Evolutionary conservation across 805 yeast species (phyloP).

Genomic region (Wickerhamiella cacticola): DNA sequence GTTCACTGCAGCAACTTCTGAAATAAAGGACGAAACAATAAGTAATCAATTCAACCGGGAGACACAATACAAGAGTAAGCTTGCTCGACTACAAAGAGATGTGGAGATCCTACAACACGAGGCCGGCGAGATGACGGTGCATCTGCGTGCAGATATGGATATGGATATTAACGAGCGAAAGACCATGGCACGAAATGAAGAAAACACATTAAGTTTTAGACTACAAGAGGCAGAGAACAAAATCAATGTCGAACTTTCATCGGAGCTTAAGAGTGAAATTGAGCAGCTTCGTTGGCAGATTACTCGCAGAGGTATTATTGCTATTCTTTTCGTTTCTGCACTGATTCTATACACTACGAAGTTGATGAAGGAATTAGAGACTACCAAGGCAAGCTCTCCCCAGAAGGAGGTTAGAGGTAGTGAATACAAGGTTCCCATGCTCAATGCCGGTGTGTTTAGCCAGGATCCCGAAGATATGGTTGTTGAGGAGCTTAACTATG

Average conservation of each 20-base stretch:
- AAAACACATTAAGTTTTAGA: slow-evolving; percentile 51
- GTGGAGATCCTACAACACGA: slow-evolving; percentile 66
- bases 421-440: slow-evolving; percentile 25
- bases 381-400: slow-evolving; percentile 18
- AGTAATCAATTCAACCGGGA: slow-evolving; percentile 58
- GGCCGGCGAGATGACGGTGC: slow-evolving; percentile 47
- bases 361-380: slow-evolving; percentile 24
- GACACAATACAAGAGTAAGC: slow-evolving; percentile 51
- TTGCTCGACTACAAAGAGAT: slow-evolving; percentile 59
- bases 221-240: slow-evolving; percentile 77
- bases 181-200: slow-evolving; percentile 67
- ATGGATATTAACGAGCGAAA: slow-evolving; percentile 79
- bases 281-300: slow-evolving; percentile 89
- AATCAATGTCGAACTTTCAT: slow-evolving; percentile 66
- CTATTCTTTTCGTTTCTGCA: slow-evolving; percentile 55
- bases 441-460: slow-evolving; percentile 23
- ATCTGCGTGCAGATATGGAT: slow-evolving; percentile 61
- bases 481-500: slow-evolving; percentile 29
- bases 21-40: slow-evolving; percentile 64
- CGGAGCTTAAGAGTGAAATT: slow-evolving; percentile 73
- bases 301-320: slow-evolving; percentile 74
- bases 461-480: slow-evolving; percentile 28
- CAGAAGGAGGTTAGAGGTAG: slow-evolving; percentile 16
- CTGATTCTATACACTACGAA: slow-evolving; percentile 45
- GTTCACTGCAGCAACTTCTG: slow-evolving; percentile 87